phyloP scores from a whole-genome alignment of 768 basidiomycete species.

The Galerina sulciceps region DNA sequence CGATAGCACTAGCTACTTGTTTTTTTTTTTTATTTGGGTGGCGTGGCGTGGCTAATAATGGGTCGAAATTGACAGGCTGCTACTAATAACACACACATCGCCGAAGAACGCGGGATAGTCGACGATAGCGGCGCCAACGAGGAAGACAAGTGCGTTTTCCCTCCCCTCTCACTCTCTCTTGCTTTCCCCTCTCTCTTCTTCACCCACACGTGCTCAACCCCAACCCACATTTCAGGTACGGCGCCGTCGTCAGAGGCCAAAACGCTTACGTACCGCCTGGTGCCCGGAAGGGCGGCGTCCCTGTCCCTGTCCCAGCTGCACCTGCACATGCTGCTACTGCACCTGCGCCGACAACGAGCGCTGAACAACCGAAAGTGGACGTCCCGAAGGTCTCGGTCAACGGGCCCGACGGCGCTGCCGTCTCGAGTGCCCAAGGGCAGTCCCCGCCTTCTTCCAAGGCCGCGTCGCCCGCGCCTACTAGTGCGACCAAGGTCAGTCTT shows the following conservation, averaged over 20 bases:
- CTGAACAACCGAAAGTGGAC: slow-evolving; percentile 45
- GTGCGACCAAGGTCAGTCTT: slow-evolving; percentile 47
- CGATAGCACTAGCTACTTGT: too few species aligned
- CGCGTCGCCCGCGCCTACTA: slow-evolving; percentile 64
- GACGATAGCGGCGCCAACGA: slow-evolving; percentile 85
- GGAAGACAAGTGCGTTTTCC: slow-evolving; percentile 84
- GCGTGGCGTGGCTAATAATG: neutral
- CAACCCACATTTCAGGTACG: slow-evolving; percentile 61
- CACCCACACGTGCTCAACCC: neutral
- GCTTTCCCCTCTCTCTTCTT: neutral
- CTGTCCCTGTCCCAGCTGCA: slow-evolving; percentile 16
- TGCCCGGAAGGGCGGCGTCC: slow-evolving; percentile 56
- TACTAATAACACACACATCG: slow-evolving; percentile 81
- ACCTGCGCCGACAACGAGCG: too few species aligned
- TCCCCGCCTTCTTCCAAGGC: slow-evolving; percentile 58
- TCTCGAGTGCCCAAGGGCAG: slow-evolving; percentile 40
- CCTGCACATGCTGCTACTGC: too few species aligned
- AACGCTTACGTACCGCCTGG: slow-evolving; percentile 96
- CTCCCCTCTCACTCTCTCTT: neutral
- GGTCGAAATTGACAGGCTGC: slow-evolving; percentile 43
- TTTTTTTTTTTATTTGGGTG: neutral
- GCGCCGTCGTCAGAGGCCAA: slow-evolving; percentile 85
- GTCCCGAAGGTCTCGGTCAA: slow-evolving; percentile 79
- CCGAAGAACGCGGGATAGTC: slow-evolving; percentile 79
- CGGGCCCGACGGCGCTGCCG: slow-evolving; percentile 70